phyloP scores from a whole-genome alignment of 169 alveolate genomes.

The Eimeria brunetti region DNA sequence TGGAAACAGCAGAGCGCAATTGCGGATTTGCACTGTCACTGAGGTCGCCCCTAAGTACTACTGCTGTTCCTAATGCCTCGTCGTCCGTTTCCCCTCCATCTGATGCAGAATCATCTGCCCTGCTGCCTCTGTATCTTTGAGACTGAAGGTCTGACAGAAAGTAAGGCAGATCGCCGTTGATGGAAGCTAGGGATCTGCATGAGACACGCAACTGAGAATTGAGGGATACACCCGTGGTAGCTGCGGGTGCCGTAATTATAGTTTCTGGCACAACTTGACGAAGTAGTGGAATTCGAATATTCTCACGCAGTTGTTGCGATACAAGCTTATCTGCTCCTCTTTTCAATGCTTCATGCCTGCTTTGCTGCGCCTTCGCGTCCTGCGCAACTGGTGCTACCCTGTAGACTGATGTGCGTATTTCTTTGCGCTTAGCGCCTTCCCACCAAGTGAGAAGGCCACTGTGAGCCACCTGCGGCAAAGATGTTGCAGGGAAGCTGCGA shows the following conservation, averaged over 20 bases:
- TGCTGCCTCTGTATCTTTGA: neutral
- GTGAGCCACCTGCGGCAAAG: neutral
- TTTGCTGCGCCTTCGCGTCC: neutral
- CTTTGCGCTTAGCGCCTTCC: neutral
- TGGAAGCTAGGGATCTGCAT: neutral
- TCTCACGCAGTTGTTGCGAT: neutral
- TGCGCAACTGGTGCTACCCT: neutral
- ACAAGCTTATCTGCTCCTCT: neutral
- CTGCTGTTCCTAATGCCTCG: neutral
- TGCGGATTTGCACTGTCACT: neutral
- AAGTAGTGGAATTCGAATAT: neutral
- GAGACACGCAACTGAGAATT: neutral
- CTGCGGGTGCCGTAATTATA: neutral
- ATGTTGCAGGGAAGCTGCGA: neutral
- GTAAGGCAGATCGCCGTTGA: neutral
- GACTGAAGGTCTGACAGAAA: slow-evolving; percentile 4
- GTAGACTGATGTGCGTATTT: neutral
- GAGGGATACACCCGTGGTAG: neutral
- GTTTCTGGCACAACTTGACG: neutral
- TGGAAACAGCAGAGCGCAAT: no score
- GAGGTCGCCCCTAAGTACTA: neutral
- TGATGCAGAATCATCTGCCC: neutral
- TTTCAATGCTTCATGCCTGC: neutral
- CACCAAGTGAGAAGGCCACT: neutral
- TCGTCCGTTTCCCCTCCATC: no score